Evolutionary conservation across 345 rosid genomes (phyloP), one percentile per base, ranked within the genome.

Genomic region (Pugionium dolabratum): DNA sequence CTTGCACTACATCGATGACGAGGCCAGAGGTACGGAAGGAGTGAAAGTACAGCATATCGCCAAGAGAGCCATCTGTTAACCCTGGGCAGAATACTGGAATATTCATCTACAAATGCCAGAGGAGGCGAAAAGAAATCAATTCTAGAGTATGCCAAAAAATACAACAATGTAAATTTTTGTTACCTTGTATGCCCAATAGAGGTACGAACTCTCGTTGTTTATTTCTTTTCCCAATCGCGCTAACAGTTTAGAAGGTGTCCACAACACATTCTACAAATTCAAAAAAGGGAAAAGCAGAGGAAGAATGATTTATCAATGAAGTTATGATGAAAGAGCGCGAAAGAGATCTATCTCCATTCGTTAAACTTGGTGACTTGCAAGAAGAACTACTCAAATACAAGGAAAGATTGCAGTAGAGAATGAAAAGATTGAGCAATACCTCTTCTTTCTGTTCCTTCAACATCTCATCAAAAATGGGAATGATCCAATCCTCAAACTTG

Each of bases 401-500:
- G 51, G 10, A 9, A 59, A 36, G 26, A 48, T 3, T 4, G 9
- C 18, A n/a, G 10, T 25, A 26, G 27, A n/a, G 35, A 64, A 53
- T 9, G 18, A 28, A 3, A 43, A 30, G 54, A 29, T 4, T 0
- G 34, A 44, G 27, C 2, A 6, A 35, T 54, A 90, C 99, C 92
- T 90, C 84, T 85, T 90, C 88, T 42, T 29, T 72, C 64, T 94
- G 99, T 74, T 94, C 99, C 79, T 87, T 85, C 83, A 88, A 70
- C 96, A 94, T 90, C 73, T 84, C 80, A 56, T 94, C 93, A 65
- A 88, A 88, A 72, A 90, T 83, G 1, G 97, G 99, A 69, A 88
- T 78, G 54, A 94, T 83, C 99, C 99, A 94, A 74, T 86, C 95
- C 85, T 90, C 95, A 79, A 94, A 88, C 78, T 94, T 94, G 82